Base-by-base conservation (phyloP, 2,329 filamentous ascomycete genomes). In the Xenoacremonium recifei region DNA sequence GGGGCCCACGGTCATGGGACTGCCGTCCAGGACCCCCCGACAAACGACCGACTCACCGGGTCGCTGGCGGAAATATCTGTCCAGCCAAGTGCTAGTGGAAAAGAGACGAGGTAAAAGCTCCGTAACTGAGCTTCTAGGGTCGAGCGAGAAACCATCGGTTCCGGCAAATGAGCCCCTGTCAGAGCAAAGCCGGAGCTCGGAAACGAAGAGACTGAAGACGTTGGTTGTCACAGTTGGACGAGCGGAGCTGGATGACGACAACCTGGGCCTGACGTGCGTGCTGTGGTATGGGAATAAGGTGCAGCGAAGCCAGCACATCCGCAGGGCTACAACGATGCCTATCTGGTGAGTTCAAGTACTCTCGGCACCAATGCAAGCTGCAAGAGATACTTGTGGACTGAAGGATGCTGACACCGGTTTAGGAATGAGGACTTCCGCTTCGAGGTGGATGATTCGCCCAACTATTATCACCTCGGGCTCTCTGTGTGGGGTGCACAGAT, bases 341-440 rank as follows among this genome's bases (percentile, higher is more conserved):
- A 47, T 44, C 17, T 58, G 55, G 55, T 57, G 39, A 55, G 53
- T 57, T n/a, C 16, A 48, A 46, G 36, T 37, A 36, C n/a, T 36
- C 35, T 11, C 35, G 13, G 35, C 21, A 13, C 23, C 23, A 27
- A 27, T 7, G 13, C 9, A 35, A 46, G 40, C 39, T 40, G 29
- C 32, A 44, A 40, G 19, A 45, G 12, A n/a, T n/a, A 27, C 7
- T 27, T 27, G 13, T 9, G 7, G 23, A 27, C 23, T 9, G 9
- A 13, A 27, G 9, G 23, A 27, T 37, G 21, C 55, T 58, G 34
- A 57, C 32, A 36, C 35, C 45, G 31, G 34, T 42, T 31, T 34
- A 58, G 55, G 55, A 53, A 58, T 27, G 49, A 58, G 23, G 51
- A 57, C 21, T 58, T 58, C 33, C 44, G 49, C 27, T 57, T 58